Percentiles rank a stretch among this genome's conserved stretches.
Conservation (phyloP, 768 basidiomycete genomes). For the Leccinum fibrillosum region DNA sequence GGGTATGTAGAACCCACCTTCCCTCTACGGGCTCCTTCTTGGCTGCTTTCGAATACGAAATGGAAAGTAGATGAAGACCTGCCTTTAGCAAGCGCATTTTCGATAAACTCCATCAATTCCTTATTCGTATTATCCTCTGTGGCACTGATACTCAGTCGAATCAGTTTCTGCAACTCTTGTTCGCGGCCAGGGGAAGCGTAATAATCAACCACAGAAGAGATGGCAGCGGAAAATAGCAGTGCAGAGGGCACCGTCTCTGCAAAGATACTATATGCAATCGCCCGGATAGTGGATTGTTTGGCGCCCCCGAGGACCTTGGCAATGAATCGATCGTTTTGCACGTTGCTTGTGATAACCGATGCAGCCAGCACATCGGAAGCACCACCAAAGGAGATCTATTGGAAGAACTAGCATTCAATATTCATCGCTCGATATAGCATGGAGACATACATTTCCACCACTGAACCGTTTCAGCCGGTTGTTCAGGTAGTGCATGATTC, state of each 20-base stretch:
- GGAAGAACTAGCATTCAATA: not conserved
- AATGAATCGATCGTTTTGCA: slow-evolving; percentile 22
- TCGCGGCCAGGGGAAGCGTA: slow-evolving; percentile 44
- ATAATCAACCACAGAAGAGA: slow-evolving; percentile 58
- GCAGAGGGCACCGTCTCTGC: slow-evolving; percentile 54
- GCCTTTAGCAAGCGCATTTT: slow-evolving; percentile 43
- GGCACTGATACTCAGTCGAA: slow-evolving; percentile 30
- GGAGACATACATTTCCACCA: slow-evolving; percentile 20
- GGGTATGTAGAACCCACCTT: slow-evolving; percentile 31
- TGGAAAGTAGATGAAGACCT: slow-evolving; percentile 14
- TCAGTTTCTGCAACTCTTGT: slow-evolving; percentile 36
- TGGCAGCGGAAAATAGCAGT: slow-evolving; percentile 51
- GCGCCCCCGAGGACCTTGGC: slow-evolving; percentile 6
- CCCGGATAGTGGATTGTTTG: slow-evolving; percentile 16
- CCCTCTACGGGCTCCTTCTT: slow-evolving; percentile 27
- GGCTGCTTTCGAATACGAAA: slow-evolving; percentile 25
- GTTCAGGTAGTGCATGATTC: slow-evolving; percentile 25
- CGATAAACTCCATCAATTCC: slow-evolving; percentile 41
- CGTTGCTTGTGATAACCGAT: slow-evolving; percentile 20
- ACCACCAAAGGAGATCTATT: slow-evolving; percentile 17
- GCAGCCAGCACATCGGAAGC: slow-evolving; percentile 19
- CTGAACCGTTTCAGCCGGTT: slow-evolving; percentile 19
- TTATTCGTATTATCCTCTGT: slow-evolving; percentile 24
- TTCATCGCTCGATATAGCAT: not conserved
- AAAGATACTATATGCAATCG: slow-evolving; percentile 48